Base-by-base conservation (phyloP, 2,329 filamentous ascomycete species). In the Lithohypha guttulata region DNA sequence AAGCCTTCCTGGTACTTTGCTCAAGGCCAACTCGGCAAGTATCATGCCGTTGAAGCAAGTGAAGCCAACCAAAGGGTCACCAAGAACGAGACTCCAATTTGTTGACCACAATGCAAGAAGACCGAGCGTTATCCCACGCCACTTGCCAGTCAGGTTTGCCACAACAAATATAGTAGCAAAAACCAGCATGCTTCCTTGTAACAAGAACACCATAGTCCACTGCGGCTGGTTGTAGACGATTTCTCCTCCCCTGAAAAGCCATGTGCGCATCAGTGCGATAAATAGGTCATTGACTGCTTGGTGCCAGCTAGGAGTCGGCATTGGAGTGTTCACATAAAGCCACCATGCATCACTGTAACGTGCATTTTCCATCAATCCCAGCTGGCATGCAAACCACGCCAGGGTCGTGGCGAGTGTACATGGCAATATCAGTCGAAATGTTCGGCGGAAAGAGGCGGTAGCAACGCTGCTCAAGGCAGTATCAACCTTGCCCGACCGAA, bases 1-100 rank as follows among this genome's bases (percentile, higher is more conserved):
- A 6, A 62, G 42, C 3, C 18, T 5, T 15, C 27, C 25, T 15
- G 64, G 64, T n/a, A 67, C 61, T 20, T 64, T 65, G 20, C 62
- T 41, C 13, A 49, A 39, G 31, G 39, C 45, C n/a, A 45, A 21
- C 49, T 79, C 75, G 21, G 73, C 70, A 20, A 80, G 62, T 51
- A 79, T 71, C 50, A 74, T 73, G 44, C 76, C 76, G 42, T 70
- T 70, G 56, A 76, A 73, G 52, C 77, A 71, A 54, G 75, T 75
- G 14, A 46, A 28, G 9, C 47, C 58, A 73, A 69, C 34, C 70
- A 68, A 43, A 72, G 73, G 51, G 43, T 57, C 53, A 48, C 54
- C 53, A 28, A 59, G 58, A 14, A 50, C 56, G 42, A 63, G 61
- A 30, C 50, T 53, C 53, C 62, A 71, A 47, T 50, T 45, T 28